A percentile compares a stretch with the other conserved stretches of the same genome.
These are phyloP conservation scores for Claviceps monticola DNA, from an alignment of 2,329 filamentous ascomycete genomes.

Conservation along the genomic window DNA sequence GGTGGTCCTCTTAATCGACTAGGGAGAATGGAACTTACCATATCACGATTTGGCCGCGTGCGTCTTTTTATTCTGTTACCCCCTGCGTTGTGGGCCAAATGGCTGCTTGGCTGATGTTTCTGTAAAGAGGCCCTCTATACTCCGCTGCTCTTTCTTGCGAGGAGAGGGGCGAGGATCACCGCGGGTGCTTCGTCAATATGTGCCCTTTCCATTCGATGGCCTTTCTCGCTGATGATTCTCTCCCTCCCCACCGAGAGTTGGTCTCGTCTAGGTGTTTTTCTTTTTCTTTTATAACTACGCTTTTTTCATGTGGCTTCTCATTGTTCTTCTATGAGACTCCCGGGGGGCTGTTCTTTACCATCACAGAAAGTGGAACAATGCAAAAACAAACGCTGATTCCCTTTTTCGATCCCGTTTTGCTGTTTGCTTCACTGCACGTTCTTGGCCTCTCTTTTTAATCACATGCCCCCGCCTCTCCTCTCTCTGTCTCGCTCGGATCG, in stretches of 20 bases:
- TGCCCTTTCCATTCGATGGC: neutral
- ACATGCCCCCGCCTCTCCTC: too few relatives aligned
- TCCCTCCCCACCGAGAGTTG: constrained; percentile 1
- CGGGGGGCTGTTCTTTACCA: neutral
- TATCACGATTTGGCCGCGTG: constrained; percentile 5
- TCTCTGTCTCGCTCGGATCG: too few relatives aligned
- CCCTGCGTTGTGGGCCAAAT: constrained; percentile 4
- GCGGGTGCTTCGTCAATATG: neutral
- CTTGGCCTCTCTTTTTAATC: too few relatives aligned
- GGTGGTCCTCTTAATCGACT: constrained; percentile 7
- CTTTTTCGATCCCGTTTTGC: too few relatives aligned
- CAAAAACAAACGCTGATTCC: too few relatives aligned
- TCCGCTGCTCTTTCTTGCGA: neutral
- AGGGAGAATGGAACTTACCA: constrained; percentile 6
- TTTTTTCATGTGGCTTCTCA: constrained; percentile 12
- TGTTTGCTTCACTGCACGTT: too few relatives aligned
- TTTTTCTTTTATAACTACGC: neutral
- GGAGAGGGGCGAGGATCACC: neutral
- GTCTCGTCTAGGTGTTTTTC: neutral
- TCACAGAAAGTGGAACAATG: too few relatives aligned
- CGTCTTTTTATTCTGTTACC: constrained; percentile 4
- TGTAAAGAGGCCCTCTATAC: neutral
- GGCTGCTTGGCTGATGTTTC: neutral
- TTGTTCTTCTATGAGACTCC: constrained; percentile 7
- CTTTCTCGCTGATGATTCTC: constrained; percentile 1